Conservation (phyloP, 768 basidiomycete species). For the Trametes sanguinea region DNA sequence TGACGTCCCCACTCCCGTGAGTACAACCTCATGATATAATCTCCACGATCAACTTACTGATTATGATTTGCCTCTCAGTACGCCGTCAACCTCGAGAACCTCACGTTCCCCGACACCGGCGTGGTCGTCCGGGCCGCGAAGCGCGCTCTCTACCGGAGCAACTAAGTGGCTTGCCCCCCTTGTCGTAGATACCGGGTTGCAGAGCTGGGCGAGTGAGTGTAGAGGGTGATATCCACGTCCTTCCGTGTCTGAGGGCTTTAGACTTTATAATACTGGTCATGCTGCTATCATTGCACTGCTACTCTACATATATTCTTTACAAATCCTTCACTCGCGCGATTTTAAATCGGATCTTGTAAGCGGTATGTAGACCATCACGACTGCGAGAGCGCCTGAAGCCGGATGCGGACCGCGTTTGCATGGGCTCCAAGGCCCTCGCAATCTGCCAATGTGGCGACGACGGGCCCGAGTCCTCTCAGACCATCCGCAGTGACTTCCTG, state of each 20-base stretch:
- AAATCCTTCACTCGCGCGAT: slow-evolving; percentile 3
- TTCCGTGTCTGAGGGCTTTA: slow-evolving; percentile 13
- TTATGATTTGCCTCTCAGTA: slow-evolving; percentile 54
- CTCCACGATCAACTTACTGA: slow-evolving; percentile 2
- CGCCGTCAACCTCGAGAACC: slow-evolving; percentile 82
- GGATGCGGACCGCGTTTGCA: slow-evolving; percentile 92
- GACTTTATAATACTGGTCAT: slow-evolving; percentile 26
- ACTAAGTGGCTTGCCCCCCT: slow-evolving; percentile 45
- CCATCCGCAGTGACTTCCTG: slow-evolving; percentile 87
- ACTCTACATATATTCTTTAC: slow-evolving; percentile 20
- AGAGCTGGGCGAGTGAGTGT: slow-evolving; percentile 2
- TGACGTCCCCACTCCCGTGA: slow-evolving; percentile 93
- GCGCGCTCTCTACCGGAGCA: slow-evolving; percentile 88
- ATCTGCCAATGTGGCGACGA: slow-evolving; percentile 87
- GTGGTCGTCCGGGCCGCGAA: slow-evolving; percentile 93
- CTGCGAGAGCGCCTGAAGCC: slow-evolving; percentile 44
- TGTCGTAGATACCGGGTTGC: slow-evolving; percentile 5
- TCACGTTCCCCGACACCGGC: slow-evolving; percentile 92
- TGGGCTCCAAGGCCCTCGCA: slow-evolving; percentile 95
- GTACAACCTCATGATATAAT: slow-evolving; percentile 33
- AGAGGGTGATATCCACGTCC: slow-evolving; percentile 9
- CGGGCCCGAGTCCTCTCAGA: slow-evolving; percentile 76
- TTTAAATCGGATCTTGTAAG: background rate
- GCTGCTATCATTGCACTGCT: slow-evolving; percentile 28
- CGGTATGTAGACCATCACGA: background rate